Percentiles rank a stretch among this genome's conserved stretches.
These are phyloP conservation scores for Escovopsis sp. DNA, from an alignment of 2,329 filamentous ascomycete species.

Conservation along the genomic window DNA sequence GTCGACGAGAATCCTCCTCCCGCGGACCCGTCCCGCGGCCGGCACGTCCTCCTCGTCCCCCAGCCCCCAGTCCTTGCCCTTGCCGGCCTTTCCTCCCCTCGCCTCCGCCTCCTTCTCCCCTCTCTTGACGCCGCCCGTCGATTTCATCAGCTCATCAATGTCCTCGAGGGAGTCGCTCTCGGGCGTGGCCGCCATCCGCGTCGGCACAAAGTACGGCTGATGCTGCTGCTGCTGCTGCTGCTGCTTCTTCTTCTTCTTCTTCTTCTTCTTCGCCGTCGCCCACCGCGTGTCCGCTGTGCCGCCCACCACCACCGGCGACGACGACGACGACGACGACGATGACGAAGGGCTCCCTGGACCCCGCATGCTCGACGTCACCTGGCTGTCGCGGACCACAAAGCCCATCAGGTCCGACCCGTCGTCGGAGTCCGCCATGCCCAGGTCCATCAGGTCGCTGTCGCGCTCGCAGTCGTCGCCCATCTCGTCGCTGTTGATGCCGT, in stretches of 20 bases:
- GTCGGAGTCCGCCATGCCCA: slow-evolving; percentile 32
- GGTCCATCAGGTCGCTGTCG: slow-evolving; percentile 31
- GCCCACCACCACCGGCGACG: no score
- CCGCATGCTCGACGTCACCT: slow-evolving; percentile 20
- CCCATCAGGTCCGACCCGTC: slow-evolving; percentile 35
- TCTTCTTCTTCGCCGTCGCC: slow-evolving; percentile 6
- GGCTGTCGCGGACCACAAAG: slow-evolving; percentile 42
- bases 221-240: no score
- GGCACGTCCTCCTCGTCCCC: slow-evolving; percentile 8
- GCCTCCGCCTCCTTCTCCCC: no score
- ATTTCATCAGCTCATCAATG: slow-evolving; percentile 14
- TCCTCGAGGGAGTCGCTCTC: slow-evolving; percentile 26
- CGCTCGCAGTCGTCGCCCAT: slow-evolving; percentile 36
- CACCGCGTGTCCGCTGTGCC: slow-evolving; percentile 9
- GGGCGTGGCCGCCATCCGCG: slow-evolving; percentile 24
- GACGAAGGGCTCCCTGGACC: slow-evolving; percentile 10
- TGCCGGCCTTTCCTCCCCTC: neutral
- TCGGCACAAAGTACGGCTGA: slow-evolving; percentile 23
- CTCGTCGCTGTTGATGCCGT: slow-evolving; percentile 29
- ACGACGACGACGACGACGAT: no score
- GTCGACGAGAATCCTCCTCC: slow-evolving; percentile 10
- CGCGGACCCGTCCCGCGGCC: slow-evolving; percentile 10
- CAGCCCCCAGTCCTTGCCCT: slow-evolving; percentile 4
- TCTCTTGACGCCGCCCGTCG: no score
- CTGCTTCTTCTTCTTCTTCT: no score